Percentiles rank a stretch among this genome's conserved stretches.
phyloP scores from a whole-genome alignment of 2,329 filamentous ascomycete genomes.

The Neofusicoccum laricinum region DNA sequence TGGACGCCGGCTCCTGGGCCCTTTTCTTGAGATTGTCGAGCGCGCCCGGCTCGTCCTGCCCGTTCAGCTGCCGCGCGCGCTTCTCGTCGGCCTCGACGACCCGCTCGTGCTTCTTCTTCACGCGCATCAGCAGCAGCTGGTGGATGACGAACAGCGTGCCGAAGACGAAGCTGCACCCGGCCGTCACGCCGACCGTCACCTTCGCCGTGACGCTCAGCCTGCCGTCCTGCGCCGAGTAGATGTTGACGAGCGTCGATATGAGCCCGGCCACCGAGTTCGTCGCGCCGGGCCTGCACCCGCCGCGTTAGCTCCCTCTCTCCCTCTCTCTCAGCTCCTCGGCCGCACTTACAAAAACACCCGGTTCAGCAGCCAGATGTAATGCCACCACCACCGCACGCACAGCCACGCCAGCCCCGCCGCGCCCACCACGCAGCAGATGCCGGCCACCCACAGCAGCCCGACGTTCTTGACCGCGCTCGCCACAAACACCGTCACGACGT shows the following conservation, averaged over 20 bases:
- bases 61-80: not conserved
- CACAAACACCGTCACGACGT: slow-evolving; percentile 28
- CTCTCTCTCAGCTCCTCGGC: too few species aligned
- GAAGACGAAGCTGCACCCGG: slow-evolving; percentile 33
- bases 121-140: slow-evolving; percentile 35
- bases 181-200: slow-evolving; percentile 37
- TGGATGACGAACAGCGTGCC: slow-evolving; percentile 35
- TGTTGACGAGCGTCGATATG: slow-evolving; percentile 49
- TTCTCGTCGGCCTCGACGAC: slow-evolving; percentile 26
- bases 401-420: slow-evolving; percentile 42
- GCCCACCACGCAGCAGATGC: slow-evolving; percentile 43
- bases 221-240: slow-evolving; percentile 49
- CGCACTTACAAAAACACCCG: slow-evolving; percentile 42
- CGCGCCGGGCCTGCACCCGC: not conserved
- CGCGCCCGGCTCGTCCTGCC: not conserved
- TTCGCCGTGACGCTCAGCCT: slow-evolving; percentile 45
- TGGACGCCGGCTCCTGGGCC: not conserved
- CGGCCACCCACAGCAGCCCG: slow-evolving; percentile 45
- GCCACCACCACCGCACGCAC: slow-evolving; percentile 44
- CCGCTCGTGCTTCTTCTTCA: slow-evolving; percentile 32
- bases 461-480: slow-evolving; percentile 34
- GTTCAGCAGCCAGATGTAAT: slow-evolving; percentile 56
- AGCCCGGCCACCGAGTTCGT: slow-evolving; percentile 51
- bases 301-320: not conserved
- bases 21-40: not conserved